Evolutionary conservation across 495 filamentous ascomycete species (phyloP).

Genomic region (Penicillium lagena): DNA sequence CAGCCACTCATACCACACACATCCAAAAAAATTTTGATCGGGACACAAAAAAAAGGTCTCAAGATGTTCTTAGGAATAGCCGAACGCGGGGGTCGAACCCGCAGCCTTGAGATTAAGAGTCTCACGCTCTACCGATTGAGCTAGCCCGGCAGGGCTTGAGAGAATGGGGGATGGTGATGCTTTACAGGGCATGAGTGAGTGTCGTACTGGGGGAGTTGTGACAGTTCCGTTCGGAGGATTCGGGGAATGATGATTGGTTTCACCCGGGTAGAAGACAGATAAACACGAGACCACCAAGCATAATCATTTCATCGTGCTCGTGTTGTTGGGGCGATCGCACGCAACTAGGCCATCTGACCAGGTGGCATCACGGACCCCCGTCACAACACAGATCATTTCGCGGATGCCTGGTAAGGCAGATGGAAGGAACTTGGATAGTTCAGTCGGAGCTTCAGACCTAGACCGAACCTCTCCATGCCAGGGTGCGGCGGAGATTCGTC

Average conservation of each 20-base stretch:
- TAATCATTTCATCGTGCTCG: no score
- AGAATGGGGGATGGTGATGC: background rate
- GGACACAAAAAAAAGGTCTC: conserved; percentile 9
- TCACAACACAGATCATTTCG: background rate
- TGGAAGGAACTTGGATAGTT: background rate
- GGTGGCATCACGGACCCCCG: no score
- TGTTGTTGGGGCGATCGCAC: no score
- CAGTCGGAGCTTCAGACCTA: no score
- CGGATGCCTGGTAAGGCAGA: conserved; percentile 4
- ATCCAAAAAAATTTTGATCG: conserved; percentile 5
- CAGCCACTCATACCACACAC: conserved; percentile 7
- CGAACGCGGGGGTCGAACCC: conserved; percentile 54
- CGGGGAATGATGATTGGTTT: no score
- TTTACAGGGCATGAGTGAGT: background rate
- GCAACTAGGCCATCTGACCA: no score
- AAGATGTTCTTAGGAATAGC: conserved; percentile 26
- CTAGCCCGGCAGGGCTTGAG: conserved; percentile 38
- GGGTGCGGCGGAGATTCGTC: no score
- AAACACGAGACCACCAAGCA: no score
- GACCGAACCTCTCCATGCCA: no score
- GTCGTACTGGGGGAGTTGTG: no score
- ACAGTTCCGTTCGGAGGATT: no score
- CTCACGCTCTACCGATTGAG: conserved; percentile 57
- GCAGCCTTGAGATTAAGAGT: conserved; percentile 57
- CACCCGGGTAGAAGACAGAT: no score